Evolutionary conservation across 148 eudicot genomes (phyloP), one percentile per base, ranked within the genome.

Genomic region (Suaeda aralocaspica): DNA sequence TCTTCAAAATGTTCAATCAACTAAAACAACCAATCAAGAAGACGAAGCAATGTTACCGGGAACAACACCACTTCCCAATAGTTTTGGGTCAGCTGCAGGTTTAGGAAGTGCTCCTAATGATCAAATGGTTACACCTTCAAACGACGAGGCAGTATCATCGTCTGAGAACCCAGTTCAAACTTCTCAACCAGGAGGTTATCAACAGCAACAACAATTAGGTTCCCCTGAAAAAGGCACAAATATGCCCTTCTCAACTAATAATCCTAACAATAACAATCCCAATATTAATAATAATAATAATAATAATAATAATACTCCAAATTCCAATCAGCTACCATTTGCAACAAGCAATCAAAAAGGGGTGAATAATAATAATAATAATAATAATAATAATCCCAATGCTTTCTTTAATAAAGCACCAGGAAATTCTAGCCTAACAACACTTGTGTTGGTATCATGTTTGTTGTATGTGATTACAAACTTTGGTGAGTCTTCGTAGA

Each of bases 121-220:
- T 22, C n/a, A n/a, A n/a, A n/a, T n/a, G n/a, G 3, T 42, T 66
- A 49, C 69, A 6, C 69, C 69, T 49, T 12, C 13, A 28, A 28
- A 66, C 49, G 69, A 65, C 26, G 69, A 36, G 21, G 28, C 55
- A 9, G 11, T 34, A 0, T 39, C 69, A 16, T 46, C 56, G 7
- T 66, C 69, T 31, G 39, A 66, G 3, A 66, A 18, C 26, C 57
- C 50, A 64, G 28, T 12, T 16, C 69, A 66, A 3, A 2, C 15
- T 30, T 66, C 57, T 46, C 56, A 66, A 29, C 16, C 41, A 48
- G 69, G 36, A 7, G 26, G 12, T 66, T 22, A 66, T 25, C 69
- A 66, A 48, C 69, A 66, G 41, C 69, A 66, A 30, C 69, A 67
- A 30, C 28, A 67, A 14, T 7, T 64, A 6, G 53, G 53, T 18